A percentile compares a stretch with the other conserved stretches of the same genome.
These are phyloP conservation scores for Trichoderma gracile DNA, from an alignment of 2,329 filamentous ascomycete genomes.

Conservation along the genomic window DNA sequence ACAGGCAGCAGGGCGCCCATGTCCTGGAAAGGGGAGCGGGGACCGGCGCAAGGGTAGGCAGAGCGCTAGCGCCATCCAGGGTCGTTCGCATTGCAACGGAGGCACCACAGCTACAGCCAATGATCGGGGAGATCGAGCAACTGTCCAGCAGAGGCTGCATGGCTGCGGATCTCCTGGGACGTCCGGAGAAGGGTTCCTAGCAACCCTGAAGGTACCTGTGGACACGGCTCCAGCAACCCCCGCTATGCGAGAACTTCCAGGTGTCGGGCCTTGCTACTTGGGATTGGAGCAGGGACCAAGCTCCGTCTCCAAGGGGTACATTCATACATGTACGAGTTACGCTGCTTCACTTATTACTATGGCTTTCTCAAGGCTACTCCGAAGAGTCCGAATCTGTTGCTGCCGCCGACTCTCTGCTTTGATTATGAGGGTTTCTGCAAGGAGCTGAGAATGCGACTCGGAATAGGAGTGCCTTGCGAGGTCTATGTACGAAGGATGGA, in stretches of 20 bases:
- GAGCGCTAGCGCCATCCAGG: slow-evolving; percentile 35
- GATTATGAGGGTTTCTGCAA: no score
- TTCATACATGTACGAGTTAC: no score
- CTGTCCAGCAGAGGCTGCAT: slow-evolving; percentile 6
- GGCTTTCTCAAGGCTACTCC: background rate
- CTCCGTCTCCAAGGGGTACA: no score
- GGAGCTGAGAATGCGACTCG: no score
- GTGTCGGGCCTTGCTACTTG: background rate
- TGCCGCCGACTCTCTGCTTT: background rate
- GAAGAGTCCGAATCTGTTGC: slow-evolving; percentile 7
- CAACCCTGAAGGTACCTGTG: background rate
- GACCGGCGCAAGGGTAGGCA: slow-evolving; percentile 12
- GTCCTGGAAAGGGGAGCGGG: background rate
- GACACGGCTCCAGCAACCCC: background rate
- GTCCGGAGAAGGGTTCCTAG: slow-evolving; percentile 23
- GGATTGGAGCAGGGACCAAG: no score
- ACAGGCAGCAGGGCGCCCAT: no score
- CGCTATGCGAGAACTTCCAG: background rate
- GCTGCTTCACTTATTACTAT: no score
- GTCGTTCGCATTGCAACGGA: slow-evolving; percentile 31
- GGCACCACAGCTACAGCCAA: slow-evolving; percentile 35
- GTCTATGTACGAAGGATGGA: background rate
- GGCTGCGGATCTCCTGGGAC: slow-evolving; percentile 21
- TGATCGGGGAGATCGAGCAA: slow-evolving; percentile 42
- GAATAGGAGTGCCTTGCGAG: background rate